Evolutionary conservation across 192 early-diverging fungal species (phyloP).

Genomic region (Podila verticillata): DNA sequence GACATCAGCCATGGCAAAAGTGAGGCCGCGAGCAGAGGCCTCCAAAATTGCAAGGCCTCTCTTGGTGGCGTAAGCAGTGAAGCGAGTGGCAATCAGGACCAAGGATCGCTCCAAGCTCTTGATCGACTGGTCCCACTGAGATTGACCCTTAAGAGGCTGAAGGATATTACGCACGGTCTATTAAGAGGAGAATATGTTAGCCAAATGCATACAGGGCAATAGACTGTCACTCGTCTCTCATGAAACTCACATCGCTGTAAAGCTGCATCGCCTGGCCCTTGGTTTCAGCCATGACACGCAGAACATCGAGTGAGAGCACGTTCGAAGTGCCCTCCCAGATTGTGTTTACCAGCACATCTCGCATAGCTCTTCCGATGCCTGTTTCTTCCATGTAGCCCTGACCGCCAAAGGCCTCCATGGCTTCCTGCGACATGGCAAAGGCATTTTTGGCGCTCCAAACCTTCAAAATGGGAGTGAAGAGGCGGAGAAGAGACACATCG

Average conservation of each 20-base stretch:
- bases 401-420: constrained; percentile 75
- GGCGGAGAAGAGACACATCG: constrained; percentile 59
- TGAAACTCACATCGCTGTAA: constrained; percentile 54
- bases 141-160: constrained; percentile 24
- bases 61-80: constrained; percentile 31
- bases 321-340: constrained; percentile 86
- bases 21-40: constrained; percentile 57
- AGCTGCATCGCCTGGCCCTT: constrained; percentile 51
- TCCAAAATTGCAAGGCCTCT: constrained; percentile 47
- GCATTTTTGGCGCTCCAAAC: constrained; percentile 63
- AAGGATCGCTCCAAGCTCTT: constrained; percentile 26
- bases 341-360: constrained; percentile 73
- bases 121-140: constrained; percentile 13
- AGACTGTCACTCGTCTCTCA: no score
- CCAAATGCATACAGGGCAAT: not conserved
- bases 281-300: constrained; percentile 62
- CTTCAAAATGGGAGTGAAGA: constrained; percentile 77
- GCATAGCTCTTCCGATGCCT: constrained; percentile 63
- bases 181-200: not conserved
- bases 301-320: constrained; percentile 69
- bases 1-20: constrained; percentile 58
- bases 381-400: constrained; percentile 82
- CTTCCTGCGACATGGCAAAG: constrained; percentile 58
- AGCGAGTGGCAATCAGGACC: constrained; percentile 44
- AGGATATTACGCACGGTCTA: constrained; percentile 42